Evolutionary conservation across 192 early-diverging fungal genomes (phyloP).

Genomic region (Kickxella alabastrina): DNA sequence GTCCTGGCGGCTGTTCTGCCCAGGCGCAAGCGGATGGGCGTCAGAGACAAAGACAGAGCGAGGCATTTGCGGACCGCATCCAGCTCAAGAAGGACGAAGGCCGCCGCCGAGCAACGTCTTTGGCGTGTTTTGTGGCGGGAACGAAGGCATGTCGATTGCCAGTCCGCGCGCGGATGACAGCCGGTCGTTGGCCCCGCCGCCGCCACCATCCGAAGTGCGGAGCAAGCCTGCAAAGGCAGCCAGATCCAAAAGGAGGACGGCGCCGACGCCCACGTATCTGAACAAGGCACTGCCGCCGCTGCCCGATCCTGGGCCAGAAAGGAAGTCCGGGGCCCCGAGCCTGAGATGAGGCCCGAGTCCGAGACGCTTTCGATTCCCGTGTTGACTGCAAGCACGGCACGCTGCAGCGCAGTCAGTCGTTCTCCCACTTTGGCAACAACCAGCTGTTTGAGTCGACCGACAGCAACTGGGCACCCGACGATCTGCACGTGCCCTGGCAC

Average conservation of each 20-base stretch:
- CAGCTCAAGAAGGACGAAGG: slow-evolving; percentile 1
- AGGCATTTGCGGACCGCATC: not conserved
- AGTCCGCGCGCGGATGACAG: too few species aligned
- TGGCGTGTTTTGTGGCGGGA: slow-evolving; percentile 27
- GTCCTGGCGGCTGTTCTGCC: slow-evolving; percentile 10
- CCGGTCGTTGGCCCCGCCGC: too few species aligned
- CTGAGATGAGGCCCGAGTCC: not conserved
- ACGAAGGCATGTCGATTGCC: slow-evolving; percentile 1
- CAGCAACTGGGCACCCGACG: slow-evolving; percentile 5
- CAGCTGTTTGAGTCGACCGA: not conserved
- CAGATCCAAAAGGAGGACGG: not conserved
- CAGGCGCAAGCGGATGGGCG: slow-evolving; percentile 5
- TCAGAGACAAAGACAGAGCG: slow-evolving; percentile 11
- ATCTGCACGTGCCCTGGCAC: slow-evolving; percentile 8
- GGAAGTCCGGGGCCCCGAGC: not conserved
- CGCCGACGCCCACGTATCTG: not conserved
- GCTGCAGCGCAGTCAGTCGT: slow-evolving; percentile 30
- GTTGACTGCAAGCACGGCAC: slow-evolving; percentile 5
- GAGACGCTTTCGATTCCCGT: slow-evolving; percentile 2
- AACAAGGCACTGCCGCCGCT: slow-evolving; percentile 31
- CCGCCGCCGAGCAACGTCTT: slow-evolving; percentile 31
- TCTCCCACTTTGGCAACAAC: slow-evolving; percentile 20
- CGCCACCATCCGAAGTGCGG: not conserved
- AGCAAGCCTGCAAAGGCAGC: slow-evolving; percentile 1
- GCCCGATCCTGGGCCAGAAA: not conserved